Evolutionary conservation across 148 eudicot genomes (phyloP).

Genomic region (Spergularia marina): DNA sequence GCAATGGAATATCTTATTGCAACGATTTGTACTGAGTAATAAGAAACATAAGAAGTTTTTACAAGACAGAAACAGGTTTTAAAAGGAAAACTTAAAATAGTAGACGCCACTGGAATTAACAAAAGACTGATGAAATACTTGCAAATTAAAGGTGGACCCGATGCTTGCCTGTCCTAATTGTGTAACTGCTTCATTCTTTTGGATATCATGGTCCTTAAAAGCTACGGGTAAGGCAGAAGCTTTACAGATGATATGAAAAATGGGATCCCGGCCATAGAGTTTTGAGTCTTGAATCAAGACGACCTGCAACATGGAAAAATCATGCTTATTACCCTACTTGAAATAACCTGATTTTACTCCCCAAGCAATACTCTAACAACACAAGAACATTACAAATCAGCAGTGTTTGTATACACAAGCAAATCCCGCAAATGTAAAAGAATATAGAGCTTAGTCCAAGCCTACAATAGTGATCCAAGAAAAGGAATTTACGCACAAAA

Average conservation of each 20-base stretch:
- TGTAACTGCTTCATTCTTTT: constrained; percentile 60
- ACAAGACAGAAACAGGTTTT: constrained; percentile 13
- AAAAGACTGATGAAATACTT: background rate
- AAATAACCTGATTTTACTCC: background rate
- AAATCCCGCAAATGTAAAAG: background rate
- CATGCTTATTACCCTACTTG: background rate
- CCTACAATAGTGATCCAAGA: background rate
- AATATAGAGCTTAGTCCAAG: background rate
- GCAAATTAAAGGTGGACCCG: background rate
- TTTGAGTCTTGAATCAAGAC: constrained; percentile 90
- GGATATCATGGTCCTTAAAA: constrained; percentile 64
- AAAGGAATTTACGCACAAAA: background rate
- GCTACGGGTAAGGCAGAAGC: constrained; percentile 70
- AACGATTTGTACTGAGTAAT: background rate
- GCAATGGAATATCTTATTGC: background rate
- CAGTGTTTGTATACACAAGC: background rate
- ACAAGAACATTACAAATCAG: background rate
- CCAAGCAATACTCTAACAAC: background rate
- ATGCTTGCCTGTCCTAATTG: constrained; percentile 81
- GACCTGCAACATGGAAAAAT: constrained; percentile 43
- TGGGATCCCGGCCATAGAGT: constrained; percentile 81
- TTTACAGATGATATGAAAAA: constrained; percentile 71
- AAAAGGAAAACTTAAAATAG: background rate
- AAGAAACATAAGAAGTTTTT: background rate
- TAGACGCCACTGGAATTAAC: background rate